phyloP scores from a whole-genome alignment of 2,329 filamentous ascomycete species.

The Beauveria scarabaeidicola region DNA sequence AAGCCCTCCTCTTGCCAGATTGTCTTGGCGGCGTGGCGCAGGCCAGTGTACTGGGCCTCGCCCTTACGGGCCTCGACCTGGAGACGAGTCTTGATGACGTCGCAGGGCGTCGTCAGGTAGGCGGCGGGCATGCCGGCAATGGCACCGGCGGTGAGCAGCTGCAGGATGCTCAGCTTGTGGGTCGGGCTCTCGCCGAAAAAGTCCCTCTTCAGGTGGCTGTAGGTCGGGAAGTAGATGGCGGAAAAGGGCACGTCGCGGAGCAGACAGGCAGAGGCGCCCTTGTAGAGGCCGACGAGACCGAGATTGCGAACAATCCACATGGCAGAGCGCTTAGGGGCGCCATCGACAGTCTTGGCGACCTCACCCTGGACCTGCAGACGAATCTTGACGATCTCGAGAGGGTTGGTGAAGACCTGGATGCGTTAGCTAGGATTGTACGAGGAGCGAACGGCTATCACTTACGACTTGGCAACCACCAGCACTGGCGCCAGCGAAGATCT shows the following conservation, averaged over 20 bases:
- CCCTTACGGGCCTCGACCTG: conserved; percentile 97
- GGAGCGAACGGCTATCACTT: conserved; percentile 33
- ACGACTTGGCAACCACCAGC: conserved; percentile 95
- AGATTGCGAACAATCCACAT: conserved; percentile 97
- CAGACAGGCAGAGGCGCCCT: conserved; percentile 88
- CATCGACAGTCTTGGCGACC: conserved; percentile 77
- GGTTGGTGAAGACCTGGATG: conserved; percentile 83
- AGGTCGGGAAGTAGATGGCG: conserved; percentile 96
- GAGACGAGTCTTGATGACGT: conserved; percentile 97
- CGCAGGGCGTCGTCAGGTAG: conserved; percentile 93
- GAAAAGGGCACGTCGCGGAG: conserved; percentile 96
- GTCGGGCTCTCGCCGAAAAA: conserved; percentile 82
- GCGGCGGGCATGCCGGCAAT: conserved; percentile 88
- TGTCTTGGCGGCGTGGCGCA: conserved; percentile 76
- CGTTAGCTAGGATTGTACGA: background rate
- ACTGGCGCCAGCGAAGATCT: conserved; percentile 79
- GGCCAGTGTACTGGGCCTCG: conserved; percentile 76
- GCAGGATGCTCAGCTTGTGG: conserved; percentile 81
- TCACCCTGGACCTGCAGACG: conserved; percentile 96
- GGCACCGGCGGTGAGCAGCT: conserved; percentile 88
- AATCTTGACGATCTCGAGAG: conserved; percentile 98
- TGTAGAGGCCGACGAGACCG: conserved; percentile 90
- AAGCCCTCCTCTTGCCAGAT: conserved; percentile 89
- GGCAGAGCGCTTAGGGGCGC: conserved; percentile 77
- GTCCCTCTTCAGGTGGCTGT: conserved; percentile 89